Evolutionary conservation across 2,329 filamentous ascomycete species (phyloP).

Genomic region (Fusarium citri): DNA sequence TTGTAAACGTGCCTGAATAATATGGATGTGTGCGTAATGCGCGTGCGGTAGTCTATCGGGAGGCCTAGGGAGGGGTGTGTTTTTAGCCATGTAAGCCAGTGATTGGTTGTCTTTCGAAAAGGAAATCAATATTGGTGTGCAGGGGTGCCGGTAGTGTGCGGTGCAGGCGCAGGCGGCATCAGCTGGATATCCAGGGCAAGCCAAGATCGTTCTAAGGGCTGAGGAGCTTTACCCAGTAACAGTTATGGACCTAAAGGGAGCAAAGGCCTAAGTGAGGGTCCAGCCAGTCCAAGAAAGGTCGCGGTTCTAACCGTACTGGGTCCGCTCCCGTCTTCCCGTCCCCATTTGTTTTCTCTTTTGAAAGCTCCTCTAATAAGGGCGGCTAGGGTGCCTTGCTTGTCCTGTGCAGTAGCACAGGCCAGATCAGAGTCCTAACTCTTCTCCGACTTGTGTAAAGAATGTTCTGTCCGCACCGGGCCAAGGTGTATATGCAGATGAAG

Average conservation of each 20-base stretch:
- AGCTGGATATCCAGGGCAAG: conserved; percentile 43
- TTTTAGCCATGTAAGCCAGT: conserved; percentile 34
- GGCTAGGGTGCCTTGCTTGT: conserved; percentile 19
- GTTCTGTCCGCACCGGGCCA: neutral
- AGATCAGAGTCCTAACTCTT: neutral
- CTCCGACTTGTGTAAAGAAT: neutral
- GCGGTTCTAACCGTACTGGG: conserved; percentile 46
- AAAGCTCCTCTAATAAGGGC: conserved; percentile 15
- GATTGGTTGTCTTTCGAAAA: conserved; percentile 37
- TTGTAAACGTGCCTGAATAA: conserved; percentile 41
- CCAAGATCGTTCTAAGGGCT: conserved; percentile 34
- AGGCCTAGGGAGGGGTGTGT: conserved; percentile 30
- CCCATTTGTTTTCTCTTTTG: conserved; percentile 41
- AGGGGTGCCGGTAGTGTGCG: conserved; percentile 47
- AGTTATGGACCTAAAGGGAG: conserved; percentile 37
- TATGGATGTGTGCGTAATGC: conserved; percentile 42
- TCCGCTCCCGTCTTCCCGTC: conserved; percentile 47
- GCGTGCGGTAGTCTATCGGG: conserved; percentile 36
- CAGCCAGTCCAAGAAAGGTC: conserved; percentile 23
- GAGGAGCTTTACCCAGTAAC: conserved; percentile 29
- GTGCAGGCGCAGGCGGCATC: conserved; percentile 40
- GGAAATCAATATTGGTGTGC: conserved; percentile 44
- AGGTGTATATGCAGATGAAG: neutral
- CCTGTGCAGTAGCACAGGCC: conserved; percentile 5
- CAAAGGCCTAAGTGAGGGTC: conserved; percentile 27